phyloP scores from a whole-genome alignment of 225 moss, liverwort and hornwort species.

The Anthoceros angustus region DNA sequence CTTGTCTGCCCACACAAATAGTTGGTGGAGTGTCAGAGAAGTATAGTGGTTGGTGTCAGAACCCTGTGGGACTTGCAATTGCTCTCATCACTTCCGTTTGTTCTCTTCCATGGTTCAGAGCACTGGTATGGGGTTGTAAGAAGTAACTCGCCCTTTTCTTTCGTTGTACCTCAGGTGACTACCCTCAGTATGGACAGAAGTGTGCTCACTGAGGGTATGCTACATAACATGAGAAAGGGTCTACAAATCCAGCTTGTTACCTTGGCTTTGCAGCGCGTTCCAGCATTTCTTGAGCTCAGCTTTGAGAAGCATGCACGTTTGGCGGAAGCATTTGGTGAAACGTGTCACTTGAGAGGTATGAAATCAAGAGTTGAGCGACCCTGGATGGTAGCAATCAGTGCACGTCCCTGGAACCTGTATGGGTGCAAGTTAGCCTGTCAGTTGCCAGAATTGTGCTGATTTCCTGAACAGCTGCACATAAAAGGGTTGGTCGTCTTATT shows the following conservation, averaged over 20 bases:
- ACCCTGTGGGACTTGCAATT: too few relatives aligned
- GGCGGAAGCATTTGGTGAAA: slow-evolving; percentile 55
- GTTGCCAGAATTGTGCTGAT: not conserved
- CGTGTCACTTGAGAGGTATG: slow-evolving; percentile 39
- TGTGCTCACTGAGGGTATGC: slow-evolving; percentile 39
- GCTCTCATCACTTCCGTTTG: not conserved
- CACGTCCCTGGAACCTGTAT: too few relatives aligned
- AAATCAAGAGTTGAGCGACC: not conserved
- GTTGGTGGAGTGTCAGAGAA: too few relatives aligned
- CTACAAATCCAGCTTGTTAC: slow-evolving; percentile 68
- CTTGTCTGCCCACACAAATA: not conserved
- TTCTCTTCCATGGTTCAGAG: not conserved
- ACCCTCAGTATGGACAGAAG: slow-evolving; percentile 48
- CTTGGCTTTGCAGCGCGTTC: slow-evolving; percentile 66
- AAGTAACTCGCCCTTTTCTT: too few relatives aligned
- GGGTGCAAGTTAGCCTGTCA: too few relatives aligned
- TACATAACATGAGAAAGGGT: slow-evolving; percentile 43
- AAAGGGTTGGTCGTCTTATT: not conserved
- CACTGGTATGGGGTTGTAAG: not conserved
- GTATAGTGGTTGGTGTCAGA: too few relatives aligned
- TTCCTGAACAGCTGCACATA: not conserved
- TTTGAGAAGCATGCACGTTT: slow-evolving; percentile 51
- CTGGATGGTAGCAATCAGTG: too few relatives aligned
- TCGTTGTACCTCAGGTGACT: slow-evolving; percentile 33
- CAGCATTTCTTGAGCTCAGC: slow-evolving; percentile 73